Conservation (phyloP, 306 rosid species). For the Amphicarpaea edgeworthii region DNA sequence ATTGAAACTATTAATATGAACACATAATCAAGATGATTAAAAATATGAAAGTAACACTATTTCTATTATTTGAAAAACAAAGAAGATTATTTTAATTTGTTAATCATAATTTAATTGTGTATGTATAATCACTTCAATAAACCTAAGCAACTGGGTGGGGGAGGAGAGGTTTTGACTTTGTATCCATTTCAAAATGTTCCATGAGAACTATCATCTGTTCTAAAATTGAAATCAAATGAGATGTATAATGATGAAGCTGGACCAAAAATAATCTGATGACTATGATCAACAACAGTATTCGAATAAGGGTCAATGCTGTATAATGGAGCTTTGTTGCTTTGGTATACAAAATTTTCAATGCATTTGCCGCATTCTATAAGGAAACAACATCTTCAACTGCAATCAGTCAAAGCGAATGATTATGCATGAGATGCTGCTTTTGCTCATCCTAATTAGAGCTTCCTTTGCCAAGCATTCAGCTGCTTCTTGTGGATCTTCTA, state of each 20-base stretch:
- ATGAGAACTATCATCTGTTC: background rate
- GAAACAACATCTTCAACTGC: constrained; percentile 12
- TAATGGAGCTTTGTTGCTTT: constrained; percentile 6
- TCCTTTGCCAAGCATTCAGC: constrained; percentile 86
- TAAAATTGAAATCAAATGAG: background rate
- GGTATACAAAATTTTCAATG: background rate
- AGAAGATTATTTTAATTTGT: background rate
- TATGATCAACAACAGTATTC: background rate
- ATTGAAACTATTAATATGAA: background rate
- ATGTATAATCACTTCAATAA: background rate
- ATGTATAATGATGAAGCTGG: constrained; percentile 2
- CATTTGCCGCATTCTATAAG: background rate
- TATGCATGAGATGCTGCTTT: constrained; percentile 76
- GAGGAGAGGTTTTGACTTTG: background rate
- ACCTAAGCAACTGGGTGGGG: background rate
- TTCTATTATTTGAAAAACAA: background rate
- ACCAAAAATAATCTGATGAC: background rate
- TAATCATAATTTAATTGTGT: constrained; percentile 7
- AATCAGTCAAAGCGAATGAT: constrained; percentile 78
- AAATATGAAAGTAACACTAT: background rate
- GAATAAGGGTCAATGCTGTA: constrained; percentile 14
- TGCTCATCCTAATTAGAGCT: constrained; percentile 82
- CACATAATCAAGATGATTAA: background rate
- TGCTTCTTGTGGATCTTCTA: constrained; percentile 83
- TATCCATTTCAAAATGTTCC: background rate